Evolutionary conservation across 495 filamentous ascomycete genomes (phyloP).

Genomic region (Pseudomonodictys pantanalensis): DNA sequence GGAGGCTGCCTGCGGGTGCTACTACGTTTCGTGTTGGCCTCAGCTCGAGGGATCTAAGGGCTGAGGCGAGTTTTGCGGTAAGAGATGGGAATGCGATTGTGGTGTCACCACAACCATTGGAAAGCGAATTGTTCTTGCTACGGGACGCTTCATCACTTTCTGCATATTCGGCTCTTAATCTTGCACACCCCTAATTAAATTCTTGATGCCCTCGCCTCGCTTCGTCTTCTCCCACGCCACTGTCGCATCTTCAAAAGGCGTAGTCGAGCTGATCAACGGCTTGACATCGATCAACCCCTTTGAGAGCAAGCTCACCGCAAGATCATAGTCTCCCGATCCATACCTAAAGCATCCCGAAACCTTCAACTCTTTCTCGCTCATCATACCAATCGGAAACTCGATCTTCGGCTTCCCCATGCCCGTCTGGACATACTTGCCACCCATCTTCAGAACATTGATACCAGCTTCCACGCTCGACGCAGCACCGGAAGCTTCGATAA

Average conservation of each 20-base stretch:
- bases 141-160: not conserved
- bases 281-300: not conserved
- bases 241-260: constrained; percentile 4
- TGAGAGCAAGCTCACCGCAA: constrained; percentile 9
- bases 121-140: not conserved
- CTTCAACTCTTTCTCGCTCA: constrained; percentile 51
- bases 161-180: not conserved
- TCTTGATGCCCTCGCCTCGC: constrained; percentile 17
- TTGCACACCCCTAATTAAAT: constrained; percentile 8
- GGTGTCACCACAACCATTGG: too few species aligned
- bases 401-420: constrained; percentile 60
- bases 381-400: constrained; percentile 54
- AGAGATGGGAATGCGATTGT: too few species aligned
- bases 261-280: constrained; percentile 7
- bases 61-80: not conserved
- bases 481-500: constrained; percentile 57
- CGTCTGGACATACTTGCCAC: constrained; percentile 60
- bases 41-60: constrained; percentile 45
- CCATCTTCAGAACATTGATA: constrained; percentile 48
- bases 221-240: constrained; percentile 5
- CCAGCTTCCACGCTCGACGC: constrained; percentile 55
- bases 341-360: constrained; percentile 23
- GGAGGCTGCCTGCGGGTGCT: constrained; percentile 49
- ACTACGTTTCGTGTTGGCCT: constrained; percentile 49
- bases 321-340: constrained; percentile 9